Conservation (phyloP, 139 green algal genomes). For the Astrephomene gubernaculifera region DNA sequence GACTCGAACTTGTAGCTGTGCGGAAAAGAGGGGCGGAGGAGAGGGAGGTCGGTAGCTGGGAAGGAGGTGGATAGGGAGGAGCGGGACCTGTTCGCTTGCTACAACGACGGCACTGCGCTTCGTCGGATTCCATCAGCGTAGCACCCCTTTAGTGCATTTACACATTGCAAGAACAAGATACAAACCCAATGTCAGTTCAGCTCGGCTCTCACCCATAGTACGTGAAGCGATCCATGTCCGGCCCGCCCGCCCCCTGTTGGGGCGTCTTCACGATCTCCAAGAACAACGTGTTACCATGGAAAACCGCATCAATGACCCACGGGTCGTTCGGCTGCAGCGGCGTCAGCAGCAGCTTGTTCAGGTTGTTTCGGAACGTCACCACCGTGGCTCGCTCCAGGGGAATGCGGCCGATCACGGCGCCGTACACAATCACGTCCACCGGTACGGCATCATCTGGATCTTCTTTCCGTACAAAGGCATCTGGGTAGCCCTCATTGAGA, state of each 20-base stretch:
- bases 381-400: not conserved
- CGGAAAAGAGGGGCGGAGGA: not conserved
- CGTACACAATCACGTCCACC: constrained; percentile 20
- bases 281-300: not conserved
- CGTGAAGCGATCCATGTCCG: constrained; percentile 39
- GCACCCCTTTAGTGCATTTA: too few relatives aligned
- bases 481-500: constrained; percentile 40
- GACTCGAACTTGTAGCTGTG: constrained; percentile 68
- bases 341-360: constrained; percentile 50
- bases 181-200: not conserved
- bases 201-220: constrained; percentile 56
- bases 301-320: constrained; percentile 40
- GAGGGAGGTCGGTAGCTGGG: not conserved
- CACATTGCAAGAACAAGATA: too few relatives aligned
- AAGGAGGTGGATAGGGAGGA: not conserved
- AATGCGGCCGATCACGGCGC: not conserved
- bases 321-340: constrained; percentile 24
- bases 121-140: too few relatives aligned
- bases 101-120: too few relatives aligned
- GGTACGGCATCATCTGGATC: constrained; percentile 36
- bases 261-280: constrained; percentile 37
- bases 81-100: not conserved
- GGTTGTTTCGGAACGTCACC: constrained; percentile 47
- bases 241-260: not conserved
- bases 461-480: constrained; percentile 10